Percentiles rank a stretch among this genome's conserved stretches.
These are phyloP conservation scores for Oenanthe sinensis DNA, from an alignment of 129 eudicot genomes.

Conservation along the genomic window DNA sequence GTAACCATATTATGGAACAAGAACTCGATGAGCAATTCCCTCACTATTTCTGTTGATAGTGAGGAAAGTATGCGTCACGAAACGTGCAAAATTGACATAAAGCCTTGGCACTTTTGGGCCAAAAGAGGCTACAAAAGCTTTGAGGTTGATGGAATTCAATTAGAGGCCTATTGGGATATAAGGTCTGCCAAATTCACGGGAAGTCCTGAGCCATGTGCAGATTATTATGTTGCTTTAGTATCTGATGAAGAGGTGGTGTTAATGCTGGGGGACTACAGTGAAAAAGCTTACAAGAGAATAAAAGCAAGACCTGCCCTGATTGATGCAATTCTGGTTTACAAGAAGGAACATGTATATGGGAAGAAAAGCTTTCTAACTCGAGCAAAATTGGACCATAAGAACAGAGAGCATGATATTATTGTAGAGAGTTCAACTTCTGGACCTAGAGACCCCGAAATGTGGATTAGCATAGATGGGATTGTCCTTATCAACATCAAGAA, in stretches of 20 bases:
- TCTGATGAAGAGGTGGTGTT: conserved; percentile 71
- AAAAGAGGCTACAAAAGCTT: conserved; percentile 71
- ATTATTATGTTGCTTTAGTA: conserved; percentile 68
- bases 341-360: conserved; percentile 65
- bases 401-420: conserved; percentile 54
- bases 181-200: conserved; percentile 64
- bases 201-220: conserved; percentile 70
- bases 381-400: conserved; percentile 46
- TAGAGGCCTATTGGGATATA: conserved; percentile 77
- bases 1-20: conserved; percentile 66
- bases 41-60: conserved; percentile 58
- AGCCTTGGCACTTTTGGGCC: conserved; percentile 94
- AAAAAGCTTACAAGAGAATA: conserved; percentile 58
- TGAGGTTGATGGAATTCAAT: conserved; percentile 50
- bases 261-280: conserved; percentile 60
- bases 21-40: conserved; percentile 55
- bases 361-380: conserved; percentile 70
- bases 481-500: conserved; percentile 59
- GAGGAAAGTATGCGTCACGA: conserved; percentile 30
- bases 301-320: conserved; percentile 55
- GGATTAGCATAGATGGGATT: conserved; percentile 79
- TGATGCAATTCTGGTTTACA: conserved; percentile 44
- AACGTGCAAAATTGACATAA: conserved; percentile 73
- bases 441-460: conserved; percentile 74
- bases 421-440: conserved; percentile 66